Evolutionary conservation across 1,284 basidiomycete genomes (phyloP), one percentile per base, ranked within the genome.

Genomic region (Ceratobasidium sp.): DNA sequence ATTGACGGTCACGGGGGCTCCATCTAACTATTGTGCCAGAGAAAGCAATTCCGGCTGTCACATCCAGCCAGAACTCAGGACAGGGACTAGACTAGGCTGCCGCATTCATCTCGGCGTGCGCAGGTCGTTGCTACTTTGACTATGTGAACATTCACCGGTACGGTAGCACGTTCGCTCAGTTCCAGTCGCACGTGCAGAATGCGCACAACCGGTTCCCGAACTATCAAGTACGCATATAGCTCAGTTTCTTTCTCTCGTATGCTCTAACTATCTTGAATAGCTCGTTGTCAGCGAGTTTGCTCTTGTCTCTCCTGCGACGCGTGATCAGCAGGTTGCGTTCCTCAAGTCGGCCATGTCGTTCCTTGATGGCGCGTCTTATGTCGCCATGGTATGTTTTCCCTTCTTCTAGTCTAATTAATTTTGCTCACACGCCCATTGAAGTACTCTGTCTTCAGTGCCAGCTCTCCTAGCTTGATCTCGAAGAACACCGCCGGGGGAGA

Each of bases 131-230:
- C 56, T 55, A 55, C 26, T 55, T 76, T 58, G 73, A 76, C 39
- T 76, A 76, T 33, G 28, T 76, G 49, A 68, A 77, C 23, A 33
- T 77, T 12, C 64, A 77, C 42, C 58, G 64, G 75, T 77, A 77
- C 13, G 75, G 64, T 18, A 20, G 13, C n/a, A 44, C 51, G 15
- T 68, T 68, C 15, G 75, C 49, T 12, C 49, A 44, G n/a, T 77
- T 77, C 40, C 18, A 53, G 64, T 46, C 63, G 40, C 64, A 68
- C 46, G 53, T 77, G 26, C 63, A 39, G 40, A 26, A 44, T 26
- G 44, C 61, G n/a, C 28, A 56, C 20, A 18, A 51, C 53, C 53
- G 53, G 33, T 77, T 77, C 64, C 63, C 64, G 4, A 51, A n/a
- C 23, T 42, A 77, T 33, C 28, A 77, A 20, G 75, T 68, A 58